Percentiles rank a stretch among this genome's conserved stretches.
These are phyloP conservation scores for Pseudocercospora fijiensis DNA, from an alignment of 2,329 filamentous ascomycete genomes.

Conservation along the genomic window DNA sequence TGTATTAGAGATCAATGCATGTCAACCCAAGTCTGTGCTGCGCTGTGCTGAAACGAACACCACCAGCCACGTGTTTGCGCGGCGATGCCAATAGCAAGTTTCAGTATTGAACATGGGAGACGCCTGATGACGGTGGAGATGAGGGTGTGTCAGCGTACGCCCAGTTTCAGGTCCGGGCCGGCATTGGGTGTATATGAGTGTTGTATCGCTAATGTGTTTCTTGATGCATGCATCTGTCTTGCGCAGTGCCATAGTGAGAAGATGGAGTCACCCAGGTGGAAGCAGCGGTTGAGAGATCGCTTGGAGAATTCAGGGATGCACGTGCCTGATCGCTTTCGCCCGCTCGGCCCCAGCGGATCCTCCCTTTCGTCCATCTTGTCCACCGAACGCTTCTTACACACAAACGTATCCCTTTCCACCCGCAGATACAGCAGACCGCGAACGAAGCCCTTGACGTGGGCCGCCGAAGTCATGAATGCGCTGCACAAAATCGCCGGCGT, in stretches of 20 bases:
- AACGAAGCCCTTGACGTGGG: neutral
- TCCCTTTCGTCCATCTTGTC: neutral
- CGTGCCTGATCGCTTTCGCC: neutral
- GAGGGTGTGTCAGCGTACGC: neutral
- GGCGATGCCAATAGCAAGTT: neutral
- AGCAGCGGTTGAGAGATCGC: neutral
- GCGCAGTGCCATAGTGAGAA: neutral
- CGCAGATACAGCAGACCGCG: constrained; percentile 13
- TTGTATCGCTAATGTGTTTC: neutral
- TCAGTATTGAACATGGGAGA: neutral
- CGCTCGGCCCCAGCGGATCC: neutral
- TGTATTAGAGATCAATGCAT: neutral
- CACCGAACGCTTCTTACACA: neutral
- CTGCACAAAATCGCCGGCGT: constrained; percentile 39
- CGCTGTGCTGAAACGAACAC: neutral
- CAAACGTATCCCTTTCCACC: constrained; percentile 7
- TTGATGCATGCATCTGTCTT: neutral
- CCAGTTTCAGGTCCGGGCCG: neutral
- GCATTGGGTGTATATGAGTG: neutral
- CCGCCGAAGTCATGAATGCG: constrained; percentile 35
- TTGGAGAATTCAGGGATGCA: neutral
- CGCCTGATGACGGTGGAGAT: neutral
- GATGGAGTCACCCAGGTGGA: neutral
- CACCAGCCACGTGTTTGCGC: neutral
- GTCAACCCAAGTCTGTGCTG: neutral